A percentile compares a stretch with the other conserved stretches of the same genome.
Conservation (phyloP, 2,329 filamentous ascomycete genomes). For the Calonectria hongkongensis region DNA sequence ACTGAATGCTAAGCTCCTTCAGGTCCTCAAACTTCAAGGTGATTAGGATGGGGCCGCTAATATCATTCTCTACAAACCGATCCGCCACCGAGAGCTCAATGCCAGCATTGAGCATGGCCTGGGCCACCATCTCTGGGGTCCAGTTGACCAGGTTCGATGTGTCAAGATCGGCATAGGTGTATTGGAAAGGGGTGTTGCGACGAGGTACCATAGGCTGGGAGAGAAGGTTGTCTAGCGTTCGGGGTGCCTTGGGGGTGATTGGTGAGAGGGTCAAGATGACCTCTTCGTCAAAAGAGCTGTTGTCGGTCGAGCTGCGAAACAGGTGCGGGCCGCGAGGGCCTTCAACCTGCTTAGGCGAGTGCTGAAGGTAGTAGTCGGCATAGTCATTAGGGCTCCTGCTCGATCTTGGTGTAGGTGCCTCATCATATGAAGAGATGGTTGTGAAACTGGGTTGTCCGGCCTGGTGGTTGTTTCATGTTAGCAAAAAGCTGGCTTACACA, state of each 20-base stretch:
- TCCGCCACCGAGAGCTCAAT: slow-evolving; percentile 86
- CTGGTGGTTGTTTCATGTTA: slow-evolving; percentile 64
- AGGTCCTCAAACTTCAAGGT: slow-evolving; percentile 94
- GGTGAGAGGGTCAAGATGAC: slow-evolving; percentile 82
- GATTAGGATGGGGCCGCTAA: slow-evolving; percentile 89
- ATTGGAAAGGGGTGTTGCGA: slow-evolving; percentile 73
- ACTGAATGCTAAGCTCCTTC: slow-evolving; percentile 86
- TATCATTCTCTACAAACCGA: slow-evolving; percentile 93
- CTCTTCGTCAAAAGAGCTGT: slow-evolving; percentile 64
- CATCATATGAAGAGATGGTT: slow-evolving; percentile 91
- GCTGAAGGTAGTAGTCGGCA: slow-evolving; percentile 75
- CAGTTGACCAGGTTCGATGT: slow-evolving; percentile 77
- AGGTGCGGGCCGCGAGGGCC: slow-evolving; percentile 91
- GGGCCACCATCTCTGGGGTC: slow-evolving; percentile 85
- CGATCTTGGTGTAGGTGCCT: slow-evolving; percentile 85
- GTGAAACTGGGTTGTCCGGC: slow-evolving; percentile 85
- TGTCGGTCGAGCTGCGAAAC: slow-evolving; percentile 82
- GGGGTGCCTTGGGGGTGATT: slow-evolving; percentile 78
- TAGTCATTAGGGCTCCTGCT: slow-evolving; percentile 76
- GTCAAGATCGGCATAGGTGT: slow-evolving; percentile 75
- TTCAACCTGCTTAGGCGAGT: slow-evolving; percentile 80
- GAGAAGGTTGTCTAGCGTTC: slow-evolving; percentile 55
- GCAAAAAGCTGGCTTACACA: slow-evolving; percentile 28
- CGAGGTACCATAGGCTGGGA: slow-evolving; percentile 52
- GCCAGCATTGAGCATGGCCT: slow-evolving; percentile 90